A percentile compares a stretch with the other conserved stretches of the same genome.
phyloP scores from a whole-genome alignment of 441 rosid species.

The Arabidopsis hybrid region DNA sequence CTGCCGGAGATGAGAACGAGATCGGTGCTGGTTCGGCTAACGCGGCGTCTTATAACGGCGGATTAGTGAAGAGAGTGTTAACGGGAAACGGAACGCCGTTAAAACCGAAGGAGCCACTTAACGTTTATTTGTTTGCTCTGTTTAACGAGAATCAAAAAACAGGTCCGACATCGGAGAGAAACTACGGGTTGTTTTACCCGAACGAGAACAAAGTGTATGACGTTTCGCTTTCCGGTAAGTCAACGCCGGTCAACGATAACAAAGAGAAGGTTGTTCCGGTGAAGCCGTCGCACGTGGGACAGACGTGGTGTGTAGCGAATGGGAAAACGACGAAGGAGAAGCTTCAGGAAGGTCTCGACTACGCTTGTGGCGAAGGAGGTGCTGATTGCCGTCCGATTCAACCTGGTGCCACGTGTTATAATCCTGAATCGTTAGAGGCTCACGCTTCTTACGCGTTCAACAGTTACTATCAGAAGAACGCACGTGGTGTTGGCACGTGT shows the following conservation, averaged over 20 bases:
- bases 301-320: conserved; percentile 75
- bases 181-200: conserved; percentile 73
- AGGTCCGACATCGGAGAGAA: conserved; percentile 71
- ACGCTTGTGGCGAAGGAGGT: conserved; percentile 69
- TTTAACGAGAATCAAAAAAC: conserved; percentile 69
- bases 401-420: conserved; percentile 59
- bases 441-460: conserved; percentile 80
- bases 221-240: conserved; percentile 43
- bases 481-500: conserved; percentile 65
- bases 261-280: conserved; percentile 49
- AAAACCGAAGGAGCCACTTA: conserved; percentile 54
- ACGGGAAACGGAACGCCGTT: conserved; percentile 67
- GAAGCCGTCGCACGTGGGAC: conserved; percentile 45
- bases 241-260: conserved; percentile 40
- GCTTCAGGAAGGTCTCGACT: conserved; percentile 63
- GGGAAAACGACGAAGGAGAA: conserved; percentile 44
- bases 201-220: conserved; percentile 57
- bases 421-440: conserved; percentile 60
- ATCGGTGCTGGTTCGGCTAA: conserved; percentile 56
- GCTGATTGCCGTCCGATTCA: conserved; percentile 78
- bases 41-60: conserved; percentile 70
- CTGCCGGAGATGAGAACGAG: conserved; percentile 62
- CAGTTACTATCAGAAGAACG: conserved; percentile 68
- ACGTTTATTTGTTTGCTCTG: conserved; percentile 65
- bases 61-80: conserved; percentile 57